These are phyloP conservation scores for Leccinum boreale DNA, from an alignment of 768 basidiomycete species.

Conservation along the genomic window DNA sequence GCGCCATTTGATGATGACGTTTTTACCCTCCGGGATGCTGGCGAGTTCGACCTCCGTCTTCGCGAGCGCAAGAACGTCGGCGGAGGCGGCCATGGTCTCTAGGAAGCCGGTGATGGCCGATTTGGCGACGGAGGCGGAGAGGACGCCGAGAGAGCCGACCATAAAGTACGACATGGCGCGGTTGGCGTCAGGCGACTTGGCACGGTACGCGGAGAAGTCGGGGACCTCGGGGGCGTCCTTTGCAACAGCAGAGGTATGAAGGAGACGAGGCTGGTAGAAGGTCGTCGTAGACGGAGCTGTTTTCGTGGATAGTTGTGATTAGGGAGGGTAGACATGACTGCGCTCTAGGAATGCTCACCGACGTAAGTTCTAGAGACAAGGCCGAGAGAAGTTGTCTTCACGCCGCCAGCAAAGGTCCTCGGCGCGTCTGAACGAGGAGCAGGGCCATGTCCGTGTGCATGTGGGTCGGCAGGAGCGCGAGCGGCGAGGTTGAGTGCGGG, in stretches of 20 bases:
- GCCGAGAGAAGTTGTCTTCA: constrained; percentile 45
- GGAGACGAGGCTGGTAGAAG: constrained; percentile 61
- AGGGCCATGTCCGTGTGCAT: constrained; percentile 55
- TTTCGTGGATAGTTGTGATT: constrained; percentile 7
- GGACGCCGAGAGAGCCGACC: constrained; percentile 87
- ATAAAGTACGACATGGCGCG: constrained; percentile 85
- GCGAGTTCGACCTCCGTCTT: constrained; percentile 94
- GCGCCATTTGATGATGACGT: constrained; percentile 97
- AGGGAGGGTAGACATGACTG: constrained; percentile 8
- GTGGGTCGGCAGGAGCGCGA: constrained; percentile 56
- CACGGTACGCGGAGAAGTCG: constrained; percentile 81
- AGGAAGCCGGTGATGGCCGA: constrained; percentile 92
- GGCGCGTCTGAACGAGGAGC: constrained; percentile 60
- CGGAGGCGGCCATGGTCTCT: constrained; percentile 93
- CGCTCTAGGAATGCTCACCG: constrained; percentile 42
- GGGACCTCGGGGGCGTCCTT: constrained; percentile 81
- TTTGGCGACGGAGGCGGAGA: constrained; percentile 93
- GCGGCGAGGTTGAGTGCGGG: constrained; percentile 72
- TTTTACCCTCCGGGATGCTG: constrained; percentile 94
- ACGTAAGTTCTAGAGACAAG: constrained; percentile 63
- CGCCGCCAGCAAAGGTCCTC: constrained; percentile 60
- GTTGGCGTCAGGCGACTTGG: constrained; percentile 60
- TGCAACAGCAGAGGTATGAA: constrained; percentile 71
- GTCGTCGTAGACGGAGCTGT: constrained; percentile 50
- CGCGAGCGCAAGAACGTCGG: constrained; percentile 95